A percentile compares a stretch with the other conserved stretches of the same genome.
phyloP scores from a whole-genome alignment of 202 grass and related monocot species.

The Elaeis oleifera region DNA sequence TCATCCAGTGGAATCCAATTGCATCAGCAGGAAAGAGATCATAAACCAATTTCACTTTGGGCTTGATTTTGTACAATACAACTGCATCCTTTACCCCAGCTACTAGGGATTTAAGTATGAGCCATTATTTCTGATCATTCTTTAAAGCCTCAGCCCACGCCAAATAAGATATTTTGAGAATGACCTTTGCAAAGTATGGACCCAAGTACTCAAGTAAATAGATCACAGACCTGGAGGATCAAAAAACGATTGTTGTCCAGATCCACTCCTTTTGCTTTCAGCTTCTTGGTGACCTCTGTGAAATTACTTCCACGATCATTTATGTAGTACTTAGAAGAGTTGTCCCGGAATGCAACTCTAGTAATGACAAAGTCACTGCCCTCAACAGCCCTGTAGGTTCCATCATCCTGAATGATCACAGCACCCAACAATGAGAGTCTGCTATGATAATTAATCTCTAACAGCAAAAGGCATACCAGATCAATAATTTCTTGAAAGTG shows the following conservation, averaged over 20 bases:
- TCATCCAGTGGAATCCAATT: too few species aligned
- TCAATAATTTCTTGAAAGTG: constrained; percentile 99
- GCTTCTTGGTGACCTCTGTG: constrained; percentile 75
- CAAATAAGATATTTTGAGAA: too few species aligned
- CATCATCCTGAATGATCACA: constrained; percentile 50
- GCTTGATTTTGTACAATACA: too few species aligned
- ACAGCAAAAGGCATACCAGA: constrained; percentile 36
- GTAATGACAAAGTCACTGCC: constrained; percentile 75
- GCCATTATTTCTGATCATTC: too few species aligned
- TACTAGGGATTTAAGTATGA: too few species aligned
- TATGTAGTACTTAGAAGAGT: constrained; percentile 91
- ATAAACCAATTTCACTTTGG: too few species aligned
- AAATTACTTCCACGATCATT: constrained; percentile 82
- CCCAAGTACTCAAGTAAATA: too few species aligned
- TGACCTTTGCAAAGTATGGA: too few species aligned
- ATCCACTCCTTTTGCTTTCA: constrained; percentile 91
- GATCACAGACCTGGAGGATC: constrained; percentile 64
- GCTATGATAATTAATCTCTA: too few species aligned
- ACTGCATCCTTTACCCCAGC: too few species aligned
- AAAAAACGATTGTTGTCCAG: constrained; percentile 97
- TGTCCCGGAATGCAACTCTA: constrained; percentile 86
- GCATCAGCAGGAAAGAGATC: too few species aligned
- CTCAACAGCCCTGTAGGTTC: constrained; percentile 54
- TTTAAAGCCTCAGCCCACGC: too few species aligned
- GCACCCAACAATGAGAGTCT: background rate